These are phyloP conservation scores for Trichoderma sp. DNA, from an alignment of 2,329 filamentous ascomycete genomes.

Conservation along the genomic window DNA sequence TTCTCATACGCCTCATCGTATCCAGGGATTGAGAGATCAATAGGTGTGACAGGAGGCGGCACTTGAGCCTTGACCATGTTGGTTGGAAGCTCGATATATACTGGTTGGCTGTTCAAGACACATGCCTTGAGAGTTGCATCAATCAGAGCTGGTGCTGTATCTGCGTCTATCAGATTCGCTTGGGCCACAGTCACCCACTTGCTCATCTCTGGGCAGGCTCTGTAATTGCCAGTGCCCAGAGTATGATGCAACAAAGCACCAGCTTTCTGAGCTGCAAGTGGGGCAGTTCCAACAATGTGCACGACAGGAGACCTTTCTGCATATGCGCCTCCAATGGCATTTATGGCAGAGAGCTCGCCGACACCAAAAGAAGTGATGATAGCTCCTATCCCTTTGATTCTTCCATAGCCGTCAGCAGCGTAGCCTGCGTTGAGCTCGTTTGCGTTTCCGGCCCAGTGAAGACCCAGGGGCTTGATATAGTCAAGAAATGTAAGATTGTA, in stretches of 20 bases:
- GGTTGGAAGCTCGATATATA: constrained; percentile 57
- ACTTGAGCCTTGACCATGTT: constrained; percentile 50
- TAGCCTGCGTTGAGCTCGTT: constrained; percentile 62
- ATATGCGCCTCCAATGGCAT: constrained; percentile 60
- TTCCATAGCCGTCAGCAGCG: constrained; percentile 58
- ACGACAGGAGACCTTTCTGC: constrained; percentile 57
- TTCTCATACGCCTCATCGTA: constrained; percentile 27
- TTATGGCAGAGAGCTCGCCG: constrained; percentile 58
- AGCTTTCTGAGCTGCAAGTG: constrained; percentile 44
- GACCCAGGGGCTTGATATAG: constrained; percentile 38
- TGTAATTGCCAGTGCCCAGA: constrained; percentile 56
- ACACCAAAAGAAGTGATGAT: constrained; percentile 63
- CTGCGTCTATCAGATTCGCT: constrained; percentile 44
- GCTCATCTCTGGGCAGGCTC: constrained; percentile 52
- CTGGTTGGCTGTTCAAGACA: constrained; percentile 54
- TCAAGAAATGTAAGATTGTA: constrained; percentile 43
- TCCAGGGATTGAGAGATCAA: constrained; percentile 1
- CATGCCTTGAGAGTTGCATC: constrained; percentile 53
- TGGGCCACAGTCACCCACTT: constrained; percentile 52
- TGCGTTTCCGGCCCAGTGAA: constrained; percentile 52
- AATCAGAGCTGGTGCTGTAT: constrained; percentile 50
- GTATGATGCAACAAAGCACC: constrained; percentile 54
- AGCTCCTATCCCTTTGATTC: constrained; percentile 52
- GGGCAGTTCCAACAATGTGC: constrained; percentile 58
- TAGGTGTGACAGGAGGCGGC: constrained; percentile 27